Evolutionary conservation across 805 yeast genomes (phyloP).

Genomic region (Kodamaea sagamina): DNA sequence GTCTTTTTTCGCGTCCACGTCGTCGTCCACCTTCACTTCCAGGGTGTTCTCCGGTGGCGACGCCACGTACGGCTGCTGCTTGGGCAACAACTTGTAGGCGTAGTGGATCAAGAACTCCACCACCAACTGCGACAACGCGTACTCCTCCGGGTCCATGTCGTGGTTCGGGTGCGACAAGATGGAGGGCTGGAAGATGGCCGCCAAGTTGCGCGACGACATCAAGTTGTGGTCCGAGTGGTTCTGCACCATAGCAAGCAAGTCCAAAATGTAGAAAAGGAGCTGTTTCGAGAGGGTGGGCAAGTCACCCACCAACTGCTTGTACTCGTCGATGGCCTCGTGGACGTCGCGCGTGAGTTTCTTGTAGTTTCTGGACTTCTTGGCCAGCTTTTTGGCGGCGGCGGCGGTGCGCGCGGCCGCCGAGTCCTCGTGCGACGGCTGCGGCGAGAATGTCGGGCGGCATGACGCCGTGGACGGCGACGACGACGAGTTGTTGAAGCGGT

Average conservation of each 20-base stretch:
- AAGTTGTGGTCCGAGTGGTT: conserved; percentile 73
- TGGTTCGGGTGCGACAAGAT: conserved; percentile 89
- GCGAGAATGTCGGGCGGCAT: conserved; percentile 5
- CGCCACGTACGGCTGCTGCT: conserved; percentile 21
- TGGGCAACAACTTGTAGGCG: conserved; percentile 75
- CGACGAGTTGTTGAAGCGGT: conserved; percentile 23
- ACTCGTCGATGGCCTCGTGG: conserved; percentile 66
- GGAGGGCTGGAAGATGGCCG: conserved; percentile 98
- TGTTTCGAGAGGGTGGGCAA: conserved; percentile 82
- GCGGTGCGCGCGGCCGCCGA: conserved; percentile 14
- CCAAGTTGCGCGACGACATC: conserved; percentile 91
- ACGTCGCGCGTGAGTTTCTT: conserved; percentile 65
- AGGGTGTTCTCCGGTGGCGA: conserved; percentile 4
- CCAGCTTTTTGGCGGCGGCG: conserved; percentile 18
- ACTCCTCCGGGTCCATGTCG: conserved; percentile 90
- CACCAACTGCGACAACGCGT: conserved; percentile 80
- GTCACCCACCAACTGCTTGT: conserved; percentile 64
- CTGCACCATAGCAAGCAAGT: conserved; percentile 81
- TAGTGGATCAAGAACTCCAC: conserved; percentile 88
- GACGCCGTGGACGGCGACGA: conserved; percentile 10
- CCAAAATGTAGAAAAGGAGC: conserved; percentile 80
- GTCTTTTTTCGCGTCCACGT: neutral
- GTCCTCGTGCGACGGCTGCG: conserved; percentile 8
- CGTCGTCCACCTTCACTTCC: conserved; percentile 2
- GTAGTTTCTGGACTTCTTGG: conserved; percentile 49